These are phyloP conservation scores for Rhynchospora breviuscula DNA, from an alignment of 176 grass and related monocot species.

Conservation along the genomic window DNA sequence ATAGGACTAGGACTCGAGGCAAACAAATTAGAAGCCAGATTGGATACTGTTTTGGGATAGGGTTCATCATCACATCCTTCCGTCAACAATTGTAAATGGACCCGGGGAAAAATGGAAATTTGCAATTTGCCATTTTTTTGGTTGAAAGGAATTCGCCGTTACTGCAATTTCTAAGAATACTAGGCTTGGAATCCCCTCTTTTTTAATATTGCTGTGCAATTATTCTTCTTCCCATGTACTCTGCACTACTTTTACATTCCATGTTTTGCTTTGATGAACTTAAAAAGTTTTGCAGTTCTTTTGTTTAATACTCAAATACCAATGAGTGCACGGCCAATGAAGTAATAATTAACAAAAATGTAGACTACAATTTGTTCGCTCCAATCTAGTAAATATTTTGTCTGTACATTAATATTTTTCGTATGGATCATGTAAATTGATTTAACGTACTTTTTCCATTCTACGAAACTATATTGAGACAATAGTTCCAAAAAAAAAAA, in stretches of 20 bases:
- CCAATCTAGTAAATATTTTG: neutral
- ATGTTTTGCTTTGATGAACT: neutral
- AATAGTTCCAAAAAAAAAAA: too few relatives aligned
- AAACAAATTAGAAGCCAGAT: neutral
- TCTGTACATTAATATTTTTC: neutral
- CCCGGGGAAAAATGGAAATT: too few relatives aligned
- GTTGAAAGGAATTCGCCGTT: neutral
- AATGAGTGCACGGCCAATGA: neutral
- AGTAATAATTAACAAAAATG: neutral
- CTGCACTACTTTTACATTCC: neutral
- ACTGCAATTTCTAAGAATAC: neutral
- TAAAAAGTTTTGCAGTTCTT: neutral
- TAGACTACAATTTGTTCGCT: neutral
- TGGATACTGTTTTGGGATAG: neutral
- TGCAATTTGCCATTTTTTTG: too few relatives aligned
- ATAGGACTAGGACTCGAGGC: too few relatives aligned
- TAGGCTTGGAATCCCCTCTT: too few relatives aligned
- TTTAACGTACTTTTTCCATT: neutral
- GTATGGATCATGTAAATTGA: neutral
- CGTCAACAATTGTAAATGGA: neutral
- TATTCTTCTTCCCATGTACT: neutral
- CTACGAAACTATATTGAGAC: too few relatives aligned
- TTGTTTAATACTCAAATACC: neutral
- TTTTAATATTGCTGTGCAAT: neutral
- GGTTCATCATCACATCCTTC: neutral